These are phyloP conservation scores for Coleophoma crateriformis DNA, from an alignment of 2,329 filamentous ascomycete species.

Conservation along the genomic window DNA sequence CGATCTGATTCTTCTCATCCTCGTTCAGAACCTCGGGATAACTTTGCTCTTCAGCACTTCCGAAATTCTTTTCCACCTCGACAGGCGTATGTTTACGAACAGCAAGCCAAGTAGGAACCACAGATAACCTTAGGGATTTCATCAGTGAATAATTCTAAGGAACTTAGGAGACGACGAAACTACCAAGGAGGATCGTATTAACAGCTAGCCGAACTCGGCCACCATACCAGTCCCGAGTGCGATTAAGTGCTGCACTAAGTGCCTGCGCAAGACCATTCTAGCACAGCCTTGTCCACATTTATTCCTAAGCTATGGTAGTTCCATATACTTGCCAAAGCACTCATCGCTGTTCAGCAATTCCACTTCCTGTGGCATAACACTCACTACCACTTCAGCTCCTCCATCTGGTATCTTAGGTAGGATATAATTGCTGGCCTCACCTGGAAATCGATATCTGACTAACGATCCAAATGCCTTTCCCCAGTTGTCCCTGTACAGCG, in stretches of 20 bases:
- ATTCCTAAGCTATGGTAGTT: background rate
- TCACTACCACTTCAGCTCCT: slow-evolving; percentile 4
- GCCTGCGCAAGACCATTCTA: too few species aligned
- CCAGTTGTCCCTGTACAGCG: slow-evolving; percentile 7
- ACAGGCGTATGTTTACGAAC: slow-evolving; percentile 5
- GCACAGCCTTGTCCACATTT: too few species aligned
- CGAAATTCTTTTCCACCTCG: slow-evolving; percentile 4
- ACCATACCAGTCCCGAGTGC: slow-evolving; percentile 35
- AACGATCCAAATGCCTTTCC: slow-evolving; percentile 6
- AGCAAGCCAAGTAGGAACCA: slow-evolving; percentile 7
- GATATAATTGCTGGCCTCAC: slow-evolving; percentile 1
- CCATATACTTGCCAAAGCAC: slow-evolving; percentile 9
- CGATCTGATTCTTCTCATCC: too few species aligned
- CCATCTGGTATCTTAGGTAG: slow-evolving; percentile 7
- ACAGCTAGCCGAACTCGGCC: slow-evolving; percentile 34
- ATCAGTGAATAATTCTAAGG: background rate
- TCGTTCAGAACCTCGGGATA: too few species aligned
- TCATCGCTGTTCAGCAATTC: slow-evolving; percentile 2
- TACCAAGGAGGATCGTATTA: slow-evolving; percentile 17
- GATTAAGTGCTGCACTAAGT: too few species aligned
- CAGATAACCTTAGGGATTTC: slow-evolving; percentile 1
- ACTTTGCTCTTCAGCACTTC: background rate
- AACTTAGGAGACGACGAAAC: background rate
- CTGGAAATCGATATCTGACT: slow-evolving; percentile 7
- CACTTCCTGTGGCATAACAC: slow-evolving; percentile 4